Evolutionary conservation across 1,284 basidiomycete species (phyloP), one percentile per base, ranked within the genome.

Genomic region (Cutaneotrichosporon mucoides): DNA sequence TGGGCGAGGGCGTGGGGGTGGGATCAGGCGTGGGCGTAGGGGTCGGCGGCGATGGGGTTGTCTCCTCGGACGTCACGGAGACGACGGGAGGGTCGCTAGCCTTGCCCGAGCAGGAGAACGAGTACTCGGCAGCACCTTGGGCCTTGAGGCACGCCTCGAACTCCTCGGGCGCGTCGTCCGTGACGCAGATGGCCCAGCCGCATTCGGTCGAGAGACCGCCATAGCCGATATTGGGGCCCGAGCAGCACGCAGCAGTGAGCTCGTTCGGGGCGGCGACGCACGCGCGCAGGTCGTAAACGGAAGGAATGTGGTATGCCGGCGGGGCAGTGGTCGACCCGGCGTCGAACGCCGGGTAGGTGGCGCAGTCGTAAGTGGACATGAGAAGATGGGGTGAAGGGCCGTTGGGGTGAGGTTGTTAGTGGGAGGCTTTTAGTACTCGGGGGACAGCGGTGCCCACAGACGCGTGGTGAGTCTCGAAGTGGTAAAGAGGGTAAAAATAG

Each of bases 271-370:
- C 46, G 34, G 46, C 46, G 34, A 48, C 13, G 8, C 46, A 48
- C 5, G 46, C 46, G 46, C 46, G 46, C 11, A 48, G 46, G 46
- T 48, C 35, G 46, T 35, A 48, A 12, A 36, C 46, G 46, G 46
- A 48, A 48, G 46, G 46, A 48, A 48, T 48, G 46, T 48, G 46
- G 46, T 48, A 48, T 13, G 46, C 46, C 3, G 46, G 46, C 1
- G 46, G 46, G 4, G 46, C 46, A 33, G 13, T 33, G 46, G 46
- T 48, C 46, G 46, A 35, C 34, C 24, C 46, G 24, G 46, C 46
- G 46, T 48, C 46, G 46, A 48, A 48, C 10, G 13, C 34, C 13
- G 46, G 46, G 46, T 48, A 48, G 11, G 46, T 48, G 5, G 46
- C 46, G 35, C 46, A 48, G 34, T 48, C 46, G 46, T 48, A 48